Conservation (phyloP, 768 basidiomycete species). For the Punctularia strigosozonata region DNA sequence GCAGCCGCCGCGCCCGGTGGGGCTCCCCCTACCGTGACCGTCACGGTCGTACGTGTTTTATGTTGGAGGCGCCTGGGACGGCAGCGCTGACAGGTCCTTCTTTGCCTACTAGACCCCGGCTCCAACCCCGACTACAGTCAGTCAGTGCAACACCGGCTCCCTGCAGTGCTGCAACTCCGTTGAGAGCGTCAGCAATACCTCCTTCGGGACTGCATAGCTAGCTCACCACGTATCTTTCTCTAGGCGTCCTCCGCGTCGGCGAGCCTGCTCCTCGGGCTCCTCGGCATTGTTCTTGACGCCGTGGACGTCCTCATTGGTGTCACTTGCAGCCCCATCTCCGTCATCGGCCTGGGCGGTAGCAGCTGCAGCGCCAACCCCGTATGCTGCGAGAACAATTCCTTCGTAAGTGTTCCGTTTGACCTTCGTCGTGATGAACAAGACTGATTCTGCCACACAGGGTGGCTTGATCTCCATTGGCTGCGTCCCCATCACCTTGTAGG, state of each 20-base stretch:
- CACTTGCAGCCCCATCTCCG: not conserved
- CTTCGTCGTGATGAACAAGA: too few relatives aligned
- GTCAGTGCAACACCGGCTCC: not conserved
- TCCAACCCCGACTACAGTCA: not conserved
- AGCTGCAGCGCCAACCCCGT: not conserved
- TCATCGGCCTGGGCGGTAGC: not conserved
- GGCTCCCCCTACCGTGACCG: too few relatives aligned
- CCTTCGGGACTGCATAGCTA: not conserved
- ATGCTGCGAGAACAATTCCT: not conserved
- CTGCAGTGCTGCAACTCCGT: not conserved
- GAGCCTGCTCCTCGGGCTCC: not conserved
- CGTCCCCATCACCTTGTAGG: slow-evolving; percentile 1
- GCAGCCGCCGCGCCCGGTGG: not conserved
- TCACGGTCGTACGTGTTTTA: too few relatives aligned
- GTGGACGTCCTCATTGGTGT: not conserved
- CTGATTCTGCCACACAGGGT: too few relatives aligned
- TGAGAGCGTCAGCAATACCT: not conserved
- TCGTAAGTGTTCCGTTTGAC: too few relatives aligned
- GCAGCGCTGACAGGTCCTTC: too few relatives aligned
- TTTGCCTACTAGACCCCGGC: too few relatives aligned
- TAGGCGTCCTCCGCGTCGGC: not conserved
- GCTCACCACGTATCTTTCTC: not conserved
- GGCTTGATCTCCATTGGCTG: slow-evolving; percentile 1
- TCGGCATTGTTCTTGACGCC: not conserved
- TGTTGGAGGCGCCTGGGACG: too few relatives aligned